Evolutionary conservation across 192 early-diverging fungal genomes (phyloP).

Genomic region (Dissophora globulifera): DNA sequence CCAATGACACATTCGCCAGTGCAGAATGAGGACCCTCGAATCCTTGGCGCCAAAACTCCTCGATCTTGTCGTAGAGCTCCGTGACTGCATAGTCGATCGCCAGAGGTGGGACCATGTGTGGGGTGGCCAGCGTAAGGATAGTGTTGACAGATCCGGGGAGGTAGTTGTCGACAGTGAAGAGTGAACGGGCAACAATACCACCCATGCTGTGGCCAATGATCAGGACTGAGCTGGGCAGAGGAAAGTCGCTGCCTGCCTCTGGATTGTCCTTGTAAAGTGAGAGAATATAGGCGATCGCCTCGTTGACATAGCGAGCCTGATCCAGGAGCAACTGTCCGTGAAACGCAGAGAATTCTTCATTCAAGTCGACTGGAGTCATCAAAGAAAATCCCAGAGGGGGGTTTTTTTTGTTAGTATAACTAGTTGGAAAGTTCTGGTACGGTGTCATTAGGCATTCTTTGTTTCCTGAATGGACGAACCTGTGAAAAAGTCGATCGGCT

Average conservation of each 20-base stretch:
- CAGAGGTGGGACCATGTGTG: slow-evolving; percentile 84
- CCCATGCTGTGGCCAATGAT: slow-evolving; percentile 97
- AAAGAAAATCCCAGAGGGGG: no score
- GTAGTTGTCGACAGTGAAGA: slow-evolving; percentile 79
- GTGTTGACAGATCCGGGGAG: slow-evolving; percentile 76
- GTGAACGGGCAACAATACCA: slow-evolving; percentile 88
- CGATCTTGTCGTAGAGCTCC: slow-evolving; percentile 72
- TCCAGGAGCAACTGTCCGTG: slow-evolving; percentile 83
- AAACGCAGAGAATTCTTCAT: slow-evolving; percentile 94
- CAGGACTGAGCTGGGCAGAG: slow-evolving; percentile 77
- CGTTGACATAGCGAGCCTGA: slow-evolving; percentile 88
- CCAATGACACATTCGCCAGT: slow-evolving; percentile 68
- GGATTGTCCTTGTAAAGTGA: slow-evolving; percentile 71
- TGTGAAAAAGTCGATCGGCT: slow-evolving; percentile 67
- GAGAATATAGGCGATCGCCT: slow-evolving; percentile 80
- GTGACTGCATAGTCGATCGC: slow-evolving; percentile 71
- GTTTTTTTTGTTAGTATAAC: no score
- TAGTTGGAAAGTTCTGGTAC: no score
- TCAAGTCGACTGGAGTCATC: slow-evolving; percentile 68
- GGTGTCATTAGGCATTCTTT: no score
- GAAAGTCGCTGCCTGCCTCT: slow-evolving; percentile 20
- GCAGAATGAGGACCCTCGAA: slow-evolving; percentile 30
- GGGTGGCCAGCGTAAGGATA: slow-evolving; percentile 89
- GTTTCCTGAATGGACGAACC: slow-evolving; percentile 55
- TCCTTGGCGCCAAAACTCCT: slow-evolving; percentile 74